Evolutionary conservation across 495 filamentous ascomycete genomes (phyloP).

Genomic region (Bacidia gigantensis): DNA sequence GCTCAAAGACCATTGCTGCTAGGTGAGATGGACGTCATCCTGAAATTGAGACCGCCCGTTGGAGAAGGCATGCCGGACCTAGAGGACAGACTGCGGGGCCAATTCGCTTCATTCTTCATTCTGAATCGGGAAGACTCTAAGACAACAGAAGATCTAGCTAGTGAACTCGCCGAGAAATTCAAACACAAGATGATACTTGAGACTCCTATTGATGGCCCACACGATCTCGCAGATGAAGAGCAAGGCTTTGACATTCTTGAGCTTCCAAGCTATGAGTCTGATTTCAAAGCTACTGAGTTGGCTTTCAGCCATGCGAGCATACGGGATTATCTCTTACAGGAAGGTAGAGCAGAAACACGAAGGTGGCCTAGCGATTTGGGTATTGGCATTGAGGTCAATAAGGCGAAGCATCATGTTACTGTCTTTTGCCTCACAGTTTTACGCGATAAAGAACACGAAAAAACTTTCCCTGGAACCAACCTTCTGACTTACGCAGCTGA

Average conservation of each 20-base stretch:
- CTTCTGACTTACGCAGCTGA: neutral
- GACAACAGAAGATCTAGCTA: constrained; percentile 22
- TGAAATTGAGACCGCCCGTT: constrained; percentile 18
- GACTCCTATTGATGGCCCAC: too few species aligned
- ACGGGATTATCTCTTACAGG: constrained; percentile 24
- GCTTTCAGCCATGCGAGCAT: constrained; percentile 25
- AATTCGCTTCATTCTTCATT: constrained; percentile 26
- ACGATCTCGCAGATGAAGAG: constrained; percentile 12
- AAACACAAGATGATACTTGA: too few species aligned
- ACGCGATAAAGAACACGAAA: too few species aligned
- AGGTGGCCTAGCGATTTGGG: constrained; percentile 6
- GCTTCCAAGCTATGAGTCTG: constrained; percentile 18
- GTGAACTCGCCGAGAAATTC: constrained; percentile 4
- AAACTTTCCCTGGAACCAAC: too few species aligned
- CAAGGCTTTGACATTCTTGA: constrained; percentile 19
- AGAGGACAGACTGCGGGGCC: constrained; percentile 23
- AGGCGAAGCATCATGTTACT: constrained; percentile 8
- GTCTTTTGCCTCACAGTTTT: too few species aligned
- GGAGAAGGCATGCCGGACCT: constrained; percentile 24
- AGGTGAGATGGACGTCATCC: constrained; percentile 21
- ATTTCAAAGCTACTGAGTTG: constrained; percentile 20
- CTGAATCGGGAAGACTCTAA: constrained; percentile 24
- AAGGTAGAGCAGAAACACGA: constrained; percentile 14
- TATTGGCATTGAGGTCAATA: constrained; percentile 14
- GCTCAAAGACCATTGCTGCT: constrained; percentile 21